Conservation (phyloP, 2,329 filamentous ascomycete species). For the Xylaria sp. region DNA sequence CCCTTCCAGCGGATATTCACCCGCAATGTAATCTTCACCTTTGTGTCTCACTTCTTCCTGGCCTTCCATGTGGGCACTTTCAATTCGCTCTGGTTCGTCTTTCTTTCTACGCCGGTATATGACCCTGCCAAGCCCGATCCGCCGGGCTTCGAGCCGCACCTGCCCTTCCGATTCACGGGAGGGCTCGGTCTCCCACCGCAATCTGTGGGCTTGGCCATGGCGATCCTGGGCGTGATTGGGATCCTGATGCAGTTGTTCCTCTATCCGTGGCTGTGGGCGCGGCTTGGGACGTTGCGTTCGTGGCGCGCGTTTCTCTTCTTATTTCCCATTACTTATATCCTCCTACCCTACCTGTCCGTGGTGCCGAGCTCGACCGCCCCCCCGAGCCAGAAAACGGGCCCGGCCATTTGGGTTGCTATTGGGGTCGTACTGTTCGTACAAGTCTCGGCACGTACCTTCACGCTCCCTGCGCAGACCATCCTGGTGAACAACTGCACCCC, state of each 20-base stretch:
- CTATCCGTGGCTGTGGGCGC: slow-evolving; percentile 70
- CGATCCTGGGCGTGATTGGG: slow-evolving; percentile 77
- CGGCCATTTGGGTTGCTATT: slow-evolving; percentile 69
- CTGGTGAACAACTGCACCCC: slow-evolving; percentile 56
- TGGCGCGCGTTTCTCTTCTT: slow-evolving; percentile 72
- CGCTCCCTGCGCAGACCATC: slow-evolving; percentile 53
- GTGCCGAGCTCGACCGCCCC: slow-evolving; percentile 58
- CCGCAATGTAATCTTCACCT: slow-evolving; percentile 57
- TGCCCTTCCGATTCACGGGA: slow-evolving; percentile 71
- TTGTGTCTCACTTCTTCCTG: slow-evolving; percentile 72
- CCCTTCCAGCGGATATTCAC: slow-evolving; percentile 62
- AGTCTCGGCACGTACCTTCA: slow-evolving; percentile 71
- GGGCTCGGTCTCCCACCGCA: slow-evolving; percentile 76
- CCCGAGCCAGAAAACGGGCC: slow-evolving; percentile 59
- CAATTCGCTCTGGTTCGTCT: slow-evolving; percentile 77
- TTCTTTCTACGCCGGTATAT: slow-evolving; percentile 73
- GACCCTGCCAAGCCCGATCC: slow-evolving; percentile 46
- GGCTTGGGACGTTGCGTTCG: slow-evolving; percentile 70
- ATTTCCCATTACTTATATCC: slow-evolving; percentile 72
- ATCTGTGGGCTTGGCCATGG: slow-evolving; percentile 77
- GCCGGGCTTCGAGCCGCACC: slow-evolving; percentile 42
- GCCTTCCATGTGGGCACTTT: slow-evolving; percentile 77
- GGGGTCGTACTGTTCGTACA: slow-evolving; percentile 66
- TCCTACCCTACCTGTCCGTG: slow-evolving; percentile 73
- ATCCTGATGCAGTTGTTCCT: slow-evolving; percentile 73